phyloP scores from a whole-genome alignment of 1,284 basidiomycete species.

The Moesziomyces antarcticus region DNA sequence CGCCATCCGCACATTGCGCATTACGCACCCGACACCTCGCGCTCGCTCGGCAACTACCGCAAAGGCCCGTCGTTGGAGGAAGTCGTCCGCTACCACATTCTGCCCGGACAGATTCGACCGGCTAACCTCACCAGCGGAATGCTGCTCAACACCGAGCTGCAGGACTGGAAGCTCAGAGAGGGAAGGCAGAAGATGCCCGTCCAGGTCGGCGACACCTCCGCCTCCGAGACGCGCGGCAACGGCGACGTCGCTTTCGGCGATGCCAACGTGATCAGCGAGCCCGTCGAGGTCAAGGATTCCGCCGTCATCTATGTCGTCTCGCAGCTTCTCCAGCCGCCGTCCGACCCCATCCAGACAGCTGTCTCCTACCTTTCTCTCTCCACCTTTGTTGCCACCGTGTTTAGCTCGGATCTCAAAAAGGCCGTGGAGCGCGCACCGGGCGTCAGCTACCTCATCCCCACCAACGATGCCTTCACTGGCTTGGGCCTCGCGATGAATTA shows the following conservation, averaged over 20 bases:
- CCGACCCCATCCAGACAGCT: conserved; percentile 82
- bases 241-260: conserved; percentile 80
- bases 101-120: conserved; percentile 46
- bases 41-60: conserved; percentile 5
- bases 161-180: conserved; percentile 63
- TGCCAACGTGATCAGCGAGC: conserved; percentile 81
- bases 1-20: not conserved
- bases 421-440: conserved; percentile 71
- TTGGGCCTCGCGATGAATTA: conserved; percentile 90
- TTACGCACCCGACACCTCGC: not conserved
- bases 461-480: conserved; percentile 85
- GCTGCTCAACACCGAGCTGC: conserved; percentile 59
- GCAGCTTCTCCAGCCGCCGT: conserved; percentile 82
- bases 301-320: conserved; percentile 91
- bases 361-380: conserved; percentile 85
- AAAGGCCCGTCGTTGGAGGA: conserved; percentile 42
- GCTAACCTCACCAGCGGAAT: conserved; percentile 41
- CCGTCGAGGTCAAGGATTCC: conserved; percentile 77
- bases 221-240: conserved; percentile 39
- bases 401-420: conserved; percentile 67
- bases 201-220: conserved; percentile 66
- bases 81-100: conserved; percentile 61
- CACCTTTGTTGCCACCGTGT: conserved; percentile 80
- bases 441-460: conserved; percentile 86
- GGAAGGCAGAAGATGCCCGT: conserved; percentile 68